Conservation (phyloP, 2,329 filamentous ascomycete species). For the Coleophoma cylindrospora region DNA sequence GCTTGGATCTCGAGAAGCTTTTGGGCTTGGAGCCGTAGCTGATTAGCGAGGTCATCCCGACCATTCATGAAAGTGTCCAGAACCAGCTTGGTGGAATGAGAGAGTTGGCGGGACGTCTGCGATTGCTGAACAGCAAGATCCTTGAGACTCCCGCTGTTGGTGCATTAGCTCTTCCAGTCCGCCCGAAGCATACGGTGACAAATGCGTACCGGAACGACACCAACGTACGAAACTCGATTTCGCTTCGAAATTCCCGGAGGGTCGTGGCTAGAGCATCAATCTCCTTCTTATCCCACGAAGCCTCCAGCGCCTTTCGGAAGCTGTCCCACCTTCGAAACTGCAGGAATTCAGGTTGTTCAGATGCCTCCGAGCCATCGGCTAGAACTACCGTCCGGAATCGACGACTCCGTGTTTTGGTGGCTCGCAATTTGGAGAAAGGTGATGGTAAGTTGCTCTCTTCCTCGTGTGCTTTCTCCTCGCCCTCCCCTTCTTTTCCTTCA, state of each 20-base stretch:
- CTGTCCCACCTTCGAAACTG: neutral
- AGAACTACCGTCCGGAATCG: neutral
- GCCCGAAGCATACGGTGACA: neutral
- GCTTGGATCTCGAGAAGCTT: neutral
- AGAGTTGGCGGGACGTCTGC: neutral
- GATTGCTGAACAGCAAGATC: neutral
- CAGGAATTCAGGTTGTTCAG: too few species aligned
- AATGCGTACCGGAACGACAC: neutral
- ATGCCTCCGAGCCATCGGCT: too few species aligned
- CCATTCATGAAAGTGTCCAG: neutral
- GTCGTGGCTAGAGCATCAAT: neutral
- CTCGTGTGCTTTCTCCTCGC: neutral
- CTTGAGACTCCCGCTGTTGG: neutral
- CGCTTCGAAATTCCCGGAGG: neutral
- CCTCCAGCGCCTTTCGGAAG: constrained; percentile 2
- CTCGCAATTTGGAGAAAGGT: neutral
- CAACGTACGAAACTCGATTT: constrained; percentile 5
- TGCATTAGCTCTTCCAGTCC: neutral
- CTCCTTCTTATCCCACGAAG: constrained; percentile 1
- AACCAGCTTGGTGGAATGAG: neutral
- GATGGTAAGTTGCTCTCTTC: neutral
- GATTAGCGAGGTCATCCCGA: neutral
- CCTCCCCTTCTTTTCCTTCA: neutral
- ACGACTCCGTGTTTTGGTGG: neutral
- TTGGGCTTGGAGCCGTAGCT: neutral